Base-by-base conservation (phyloP, 139 green algal genomes). In the Marvania coccoides region DNA sequence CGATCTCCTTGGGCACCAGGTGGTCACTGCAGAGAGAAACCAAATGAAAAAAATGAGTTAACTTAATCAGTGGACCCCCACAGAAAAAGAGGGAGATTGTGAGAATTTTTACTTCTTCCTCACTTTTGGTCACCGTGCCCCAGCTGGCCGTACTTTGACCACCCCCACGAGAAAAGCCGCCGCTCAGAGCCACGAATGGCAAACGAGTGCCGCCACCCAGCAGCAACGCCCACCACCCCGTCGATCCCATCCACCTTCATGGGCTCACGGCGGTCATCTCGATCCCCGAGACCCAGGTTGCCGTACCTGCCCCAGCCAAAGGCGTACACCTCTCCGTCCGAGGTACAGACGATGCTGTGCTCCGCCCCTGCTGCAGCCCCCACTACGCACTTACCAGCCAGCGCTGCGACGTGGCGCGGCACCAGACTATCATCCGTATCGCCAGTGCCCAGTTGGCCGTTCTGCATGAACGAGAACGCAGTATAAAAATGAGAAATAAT, bases 81-180 rank as follows among this genome's bases (percentile, higher is more conserved):
- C 29, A 10, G 29, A 8, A 46, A 9, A 65, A 10, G 29, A 19
- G 19, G 19, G 19, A 51, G 42, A 19, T 51, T 19, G 42, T 28
- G 19, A 19, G 19, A 51, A 28, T 28, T 28, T 51, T 19, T 28
- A 51, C 19, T 28, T 51, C 19, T 19, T 6, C 33, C 85, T 79
- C 63, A 92, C 85, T 79, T 62, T 10, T 73, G 62, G 76, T 91
- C 78, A 0, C 90, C 90, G 34, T 91, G 84, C 28, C 89, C 89
- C 33, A 97, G 81, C 79, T 97, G 91, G 9, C 88, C 91, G 58
- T 95, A 97, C 68, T 92, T 94, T 77, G 55, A 79, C 91, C 91
- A 97, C 57, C 91, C 91, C 74, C 87, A 96, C 1, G 87, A 90
- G 66, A 81, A 95, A 36, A 97, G 48, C 5, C 29, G 48, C 8